Evolutionary conservation across 345 rosid species (phyloP).

Genomic region (Zanthoxylum bungeanum): DNA sequence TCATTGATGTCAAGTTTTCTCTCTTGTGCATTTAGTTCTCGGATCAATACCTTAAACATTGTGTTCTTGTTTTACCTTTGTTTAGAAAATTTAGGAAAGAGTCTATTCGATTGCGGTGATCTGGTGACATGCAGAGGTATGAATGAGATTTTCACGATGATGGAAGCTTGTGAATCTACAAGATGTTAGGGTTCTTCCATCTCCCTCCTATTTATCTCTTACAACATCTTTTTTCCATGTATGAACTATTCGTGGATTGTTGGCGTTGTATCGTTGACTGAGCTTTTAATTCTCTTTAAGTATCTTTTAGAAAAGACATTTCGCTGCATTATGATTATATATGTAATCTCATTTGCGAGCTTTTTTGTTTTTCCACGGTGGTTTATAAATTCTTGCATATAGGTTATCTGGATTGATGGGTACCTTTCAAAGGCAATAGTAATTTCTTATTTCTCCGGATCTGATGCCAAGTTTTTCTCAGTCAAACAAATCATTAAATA

Average conservation of each 20-base stretch:
- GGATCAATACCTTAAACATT: neutral
- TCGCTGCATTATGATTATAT: too few relatives aligned
- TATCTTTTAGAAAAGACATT: too few relatives aligned
- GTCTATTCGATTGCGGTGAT: neutral
- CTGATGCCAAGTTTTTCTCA: too few relatives aligned
- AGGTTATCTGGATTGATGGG: too few relatives aligned
- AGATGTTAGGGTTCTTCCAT: neutral
- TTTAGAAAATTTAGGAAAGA: neutral
- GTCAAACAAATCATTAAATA: too few relatives aligned
- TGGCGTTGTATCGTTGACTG: constrained; percentile 11
- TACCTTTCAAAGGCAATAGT: too few relatives aligned
- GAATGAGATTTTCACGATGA: neutral
- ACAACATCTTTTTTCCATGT: neutral
- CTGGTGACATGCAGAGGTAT: neutral
- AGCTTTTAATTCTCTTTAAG: constrained; percentile 4
- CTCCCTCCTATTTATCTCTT: neutral
- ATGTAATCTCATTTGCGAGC: too few relatives aligned
- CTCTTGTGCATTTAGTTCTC: neutral
- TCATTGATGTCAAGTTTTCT: neutral
- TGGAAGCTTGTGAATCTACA: neutral
- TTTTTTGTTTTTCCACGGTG: too few relatives aligned
- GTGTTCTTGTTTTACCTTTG: neutral
- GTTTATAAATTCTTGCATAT: too few relatives aligned
- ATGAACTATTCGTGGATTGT: neutral
- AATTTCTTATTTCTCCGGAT: too few relatives aligned